phyloP scores from a whole-genome alignment of 805 yeast genomes.

The Wickerhamiella musiphila region DNA sequence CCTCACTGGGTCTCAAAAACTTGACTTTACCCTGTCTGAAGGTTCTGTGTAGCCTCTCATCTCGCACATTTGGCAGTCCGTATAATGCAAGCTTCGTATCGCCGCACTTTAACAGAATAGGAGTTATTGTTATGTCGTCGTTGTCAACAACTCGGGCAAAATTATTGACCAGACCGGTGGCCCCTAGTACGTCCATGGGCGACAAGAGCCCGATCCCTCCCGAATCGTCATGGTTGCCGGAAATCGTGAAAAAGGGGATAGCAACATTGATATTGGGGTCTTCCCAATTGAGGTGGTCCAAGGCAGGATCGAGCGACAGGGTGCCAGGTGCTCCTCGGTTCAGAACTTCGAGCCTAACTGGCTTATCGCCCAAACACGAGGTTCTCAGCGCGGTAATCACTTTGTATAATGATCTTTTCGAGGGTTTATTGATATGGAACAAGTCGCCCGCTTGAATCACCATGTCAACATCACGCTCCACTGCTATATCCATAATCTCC shows the following conservation, averaged over 20 bases:
- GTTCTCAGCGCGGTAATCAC: slow-evolving; percentile 55
- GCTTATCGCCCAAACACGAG: slow-evolving; percentile 69
- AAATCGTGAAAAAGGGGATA: slow-evolving; percentile 77
- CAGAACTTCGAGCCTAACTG: slow-evolving; percentile 67
- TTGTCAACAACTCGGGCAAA: slow-evolving; percentile 69
- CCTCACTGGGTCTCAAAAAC: slow-evolving; percentile 50
- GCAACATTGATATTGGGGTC: slow-evolving; percentile 82
- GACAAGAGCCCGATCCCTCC: slow-evolving; percentile 60
- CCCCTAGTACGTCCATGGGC: slow-evolving; percentile 72
- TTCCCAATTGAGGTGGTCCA: slow-evolving; percentile 65
- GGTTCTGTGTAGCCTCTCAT: slow-evolving; percentile 69
- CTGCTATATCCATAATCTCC: slow-evolving; percentile 63
- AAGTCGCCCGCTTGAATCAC: slow-evolving; percentile 84
- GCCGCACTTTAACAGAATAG: slow-evolving; percentile 72
- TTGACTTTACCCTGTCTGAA: slow-evolving; percentile 67
- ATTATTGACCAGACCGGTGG: slow-evolving; percentile 72
- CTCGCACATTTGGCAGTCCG: slow-evolving; percentile 78
- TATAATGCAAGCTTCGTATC: slow-evolving; percentile 65
- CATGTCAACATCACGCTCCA: slow-evolving; percentile 58
- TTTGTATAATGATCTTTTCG: slow-evolving; percentile 69
- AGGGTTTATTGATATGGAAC: slow-evolving; percentile 79
- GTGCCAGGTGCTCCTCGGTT: slow-evolving; percentile 78
- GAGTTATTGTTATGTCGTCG: slow-evolving; percentile 57
- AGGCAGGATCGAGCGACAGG: slow-evolving; percentile 34
- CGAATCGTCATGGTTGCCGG: slow-evolving; percentile 95